phyloP scores from a whole-genome alignment of 2,329 filamentous ascomycete species.

The Mariannaea sp. region DNA sequence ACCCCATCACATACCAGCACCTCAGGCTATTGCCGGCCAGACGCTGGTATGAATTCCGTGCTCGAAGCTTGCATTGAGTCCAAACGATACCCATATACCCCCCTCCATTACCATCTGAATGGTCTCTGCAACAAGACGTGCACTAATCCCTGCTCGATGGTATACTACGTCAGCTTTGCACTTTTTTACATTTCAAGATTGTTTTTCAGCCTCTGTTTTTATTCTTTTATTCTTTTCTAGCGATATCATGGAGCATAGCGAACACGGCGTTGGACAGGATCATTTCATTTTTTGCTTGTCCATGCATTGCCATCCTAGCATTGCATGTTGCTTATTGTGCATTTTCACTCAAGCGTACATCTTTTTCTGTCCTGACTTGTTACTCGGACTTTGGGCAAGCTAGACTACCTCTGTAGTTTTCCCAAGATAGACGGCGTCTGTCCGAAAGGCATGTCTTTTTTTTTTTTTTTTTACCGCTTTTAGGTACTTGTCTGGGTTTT shows the following conservation, averaged over 20 bases:
- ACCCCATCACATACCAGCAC: conserved; percentile 39
- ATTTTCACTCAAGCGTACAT: conserved; percentile 21
- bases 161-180: conserved; percentile 7
- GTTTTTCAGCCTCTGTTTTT: too few species aligned
- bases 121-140: conserved; percentile 27
- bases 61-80: conserved; percentile 23
- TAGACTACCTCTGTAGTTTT: conserved; percentile 20
- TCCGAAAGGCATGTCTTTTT: conserved; percentile 19
- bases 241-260: conserved; percentile 48
- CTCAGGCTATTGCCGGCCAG: conserved; percentile 58
- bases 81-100: conserved; percentile 34
- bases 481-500: conserved; percentile 10
- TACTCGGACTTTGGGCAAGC: background rate
- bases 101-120: conserved; percentile 27
- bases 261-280: conserved; percentile 42
- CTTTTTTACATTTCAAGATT: conserved; percentile 22
- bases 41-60: conserved; percentile 49
- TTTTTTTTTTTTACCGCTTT: background rate
- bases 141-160: conserved; percentile 28
- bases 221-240: conserved; percentile 33
- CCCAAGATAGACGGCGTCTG: conserved; percentile 16
- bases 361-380: conserved; percentile 7
- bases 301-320: conserved; percentile 26
- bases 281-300: conserved; percentile 34
- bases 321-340: conserved; percentile 23